phyloP scores from a whole-genome alignment of 345 rosid genomes.

The Isatis tinctoria region DNA sequence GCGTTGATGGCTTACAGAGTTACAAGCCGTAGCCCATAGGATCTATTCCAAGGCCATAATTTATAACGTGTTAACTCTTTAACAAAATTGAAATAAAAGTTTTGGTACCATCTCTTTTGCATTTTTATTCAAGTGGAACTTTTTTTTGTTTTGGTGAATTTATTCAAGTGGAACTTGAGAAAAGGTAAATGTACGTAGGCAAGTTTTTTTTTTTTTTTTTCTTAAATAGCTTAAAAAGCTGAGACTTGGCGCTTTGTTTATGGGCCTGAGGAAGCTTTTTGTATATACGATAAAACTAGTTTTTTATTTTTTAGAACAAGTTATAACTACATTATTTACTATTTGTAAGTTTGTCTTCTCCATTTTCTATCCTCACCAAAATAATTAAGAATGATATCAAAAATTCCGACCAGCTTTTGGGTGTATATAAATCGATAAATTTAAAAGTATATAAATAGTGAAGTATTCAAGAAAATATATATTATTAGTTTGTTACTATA shows the following conservation, averaged over 20 bases:
- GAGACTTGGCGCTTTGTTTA: slow-evolving; percentile 12
- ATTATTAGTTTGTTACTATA: background rate
- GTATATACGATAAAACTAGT: background rate
- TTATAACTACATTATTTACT: background rate
- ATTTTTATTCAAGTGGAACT: background rate
- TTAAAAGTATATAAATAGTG: background rate
- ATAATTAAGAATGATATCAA: background rate
- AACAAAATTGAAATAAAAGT: background rate
- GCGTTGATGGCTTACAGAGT: too few species aligned
- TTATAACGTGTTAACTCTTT: background rate
- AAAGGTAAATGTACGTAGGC: background rate
- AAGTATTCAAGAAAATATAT: background rate
- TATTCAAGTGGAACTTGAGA: background rate
- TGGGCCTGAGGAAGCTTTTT: background rate
- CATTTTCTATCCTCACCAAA: background rate
- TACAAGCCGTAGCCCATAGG: background rate
- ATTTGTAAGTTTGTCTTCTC: background rate
- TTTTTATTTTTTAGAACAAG: too few species aligned
- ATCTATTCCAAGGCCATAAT: background rate
- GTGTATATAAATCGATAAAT: background rate
- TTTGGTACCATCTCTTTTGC: background rate
- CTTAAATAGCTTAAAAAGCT: slow-evolving; percentile 9
- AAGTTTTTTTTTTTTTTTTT: background rate
- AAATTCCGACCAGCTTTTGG: background rate
- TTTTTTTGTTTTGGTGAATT: too few species aligned